Evolutionary conservation across 2,329 filamentous ascomycete genomes (phyloP).

Genomic region (Cladophialophora immunda): DNA sequence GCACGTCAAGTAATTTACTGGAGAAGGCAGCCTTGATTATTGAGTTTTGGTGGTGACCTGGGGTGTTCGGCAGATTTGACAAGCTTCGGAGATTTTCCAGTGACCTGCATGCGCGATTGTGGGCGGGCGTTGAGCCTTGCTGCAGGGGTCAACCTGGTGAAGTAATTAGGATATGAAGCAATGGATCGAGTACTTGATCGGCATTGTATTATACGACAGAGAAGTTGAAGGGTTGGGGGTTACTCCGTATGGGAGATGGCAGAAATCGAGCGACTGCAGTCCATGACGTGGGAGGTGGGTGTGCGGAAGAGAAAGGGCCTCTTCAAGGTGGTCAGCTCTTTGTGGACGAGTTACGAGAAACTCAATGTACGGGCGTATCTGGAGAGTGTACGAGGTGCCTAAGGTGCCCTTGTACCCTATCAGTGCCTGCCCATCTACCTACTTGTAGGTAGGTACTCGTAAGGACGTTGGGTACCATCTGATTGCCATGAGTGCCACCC

Average conservation of each 20-base stretch:
- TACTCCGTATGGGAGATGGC: neutral
- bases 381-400: too few species aligned
- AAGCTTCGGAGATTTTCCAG: constrained; percentile 24
- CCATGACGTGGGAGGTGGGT: neutral
- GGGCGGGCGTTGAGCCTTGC: constrained; percentile 11
- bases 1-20: neutral
- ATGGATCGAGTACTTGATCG: constrained; percentile 1
- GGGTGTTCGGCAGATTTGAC: neutral
- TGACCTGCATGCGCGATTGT: constrained; percentile 5
- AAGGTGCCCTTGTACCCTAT: too few species aligned
- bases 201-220: constrained; percentile 8
- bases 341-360: neutral
- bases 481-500: neutral
- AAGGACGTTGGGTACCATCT: too few species aligned
- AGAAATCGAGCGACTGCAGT: neutral
- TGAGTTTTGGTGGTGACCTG: neutral
- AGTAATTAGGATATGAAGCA: constrained; percentile 12
- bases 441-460: too few species aligned
- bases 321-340: neutral
- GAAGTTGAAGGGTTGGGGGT: neutral
- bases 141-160: constrained; percentile 12
- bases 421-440: too few species aligned
- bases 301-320: neutral
- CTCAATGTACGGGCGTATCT: too few species aligned
- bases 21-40: neutral